phyloP scores from a whole-genome alignment of 345 rosid species.

The Clarkia xantiana region DNA sequence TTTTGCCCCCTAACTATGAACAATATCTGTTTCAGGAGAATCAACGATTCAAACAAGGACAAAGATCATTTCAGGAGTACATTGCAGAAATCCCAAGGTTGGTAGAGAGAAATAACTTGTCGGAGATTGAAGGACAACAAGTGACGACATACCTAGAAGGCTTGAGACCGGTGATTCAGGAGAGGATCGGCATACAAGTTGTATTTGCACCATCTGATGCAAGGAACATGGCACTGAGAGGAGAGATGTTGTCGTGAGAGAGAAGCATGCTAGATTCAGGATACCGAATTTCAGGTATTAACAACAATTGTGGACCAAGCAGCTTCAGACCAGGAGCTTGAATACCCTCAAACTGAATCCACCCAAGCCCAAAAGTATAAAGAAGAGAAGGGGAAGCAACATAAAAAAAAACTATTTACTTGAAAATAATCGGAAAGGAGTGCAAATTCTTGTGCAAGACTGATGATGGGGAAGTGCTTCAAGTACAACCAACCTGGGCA shows the following conservation, averaged over 20 bases:
- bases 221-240: background rate
- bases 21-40: background rate
- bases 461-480: background rate
- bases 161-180: background rate
- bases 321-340: background rate
- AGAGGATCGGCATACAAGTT: background rate
- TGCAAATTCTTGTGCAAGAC: background rate
- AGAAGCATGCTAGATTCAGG: no score
- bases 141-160: conserved; percentile 4
- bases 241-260: background rate
- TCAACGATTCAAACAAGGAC: background rate
- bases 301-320: no score
- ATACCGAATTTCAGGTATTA: no score
- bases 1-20: conserved; percentile 3
- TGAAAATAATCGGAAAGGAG: background rate
- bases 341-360: no score
- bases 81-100: conserved; percentile 2
- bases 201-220: background rate
- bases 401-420: background rate
- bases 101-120: background rate
- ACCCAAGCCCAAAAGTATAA: background rate
- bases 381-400: background rate
- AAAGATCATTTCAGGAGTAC: background rate
- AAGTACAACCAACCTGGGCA: background rate
- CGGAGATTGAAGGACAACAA: background rate